phyloP scores from a whole-genome alignment of 2,329 filamentous ascomycete genomes.

The Fusarium xyrophilum region DNA sequence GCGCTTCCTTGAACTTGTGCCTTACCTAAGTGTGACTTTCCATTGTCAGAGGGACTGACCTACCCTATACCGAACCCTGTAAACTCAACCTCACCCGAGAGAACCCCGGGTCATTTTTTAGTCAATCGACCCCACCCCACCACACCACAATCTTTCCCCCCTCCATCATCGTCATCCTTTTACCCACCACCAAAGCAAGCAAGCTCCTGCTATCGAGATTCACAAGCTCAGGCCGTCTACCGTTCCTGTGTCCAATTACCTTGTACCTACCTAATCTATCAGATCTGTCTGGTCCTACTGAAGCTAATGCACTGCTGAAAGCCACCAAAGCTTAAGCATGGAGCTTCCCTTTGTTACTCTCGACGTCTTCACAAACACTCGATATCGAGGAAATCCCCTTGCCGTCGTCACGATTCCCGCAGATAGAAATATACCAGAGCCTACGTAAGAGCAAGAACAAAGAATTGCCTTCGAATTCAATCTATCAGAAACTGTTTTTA shows the following conservation, averaged over 20 bases:
- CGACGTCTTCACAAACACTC: constrained; percentile 63
- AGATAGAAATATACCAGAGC: constrained; percentile 38
- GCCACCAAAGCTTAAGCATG: constrained; percentile 43
- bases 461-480: constrained; percentile 68
- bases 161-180: constrained; percentile 22
- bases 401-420: constrained; percentile 63
- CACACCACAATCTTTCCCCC: constrained; percentile 13
- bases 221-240: constrained; percentile 3
- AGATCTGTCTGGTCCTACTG: neutral
- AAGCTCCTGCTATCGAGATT: constrained; percentile 19
- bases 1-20: constrained; percentile 21
- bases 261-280: neutral
- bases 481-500: constrained; percentile 68
- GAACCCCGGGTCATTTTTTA: constrained; percentile 17
- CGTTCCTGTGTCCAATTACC: neutral
- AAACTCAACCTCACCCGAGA: constrained; percentile 6
- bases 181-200: neutral
- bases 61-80: constrained; percentile 19
- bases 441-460: constrained; percentile 63
- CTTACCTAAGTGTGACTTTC: constrained; percentile 24
- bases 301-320: constrained; percentile 2
- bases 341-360: constrained; percentile 60
- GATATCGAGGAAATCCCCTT: constrained; percentile 65
- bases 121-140: constrained; percentile 21
- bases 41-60: neutral